Evolutionary conservation across 345 rosid species (phyloP).

Genomic region (Boechera divaricarpa): DNA sequence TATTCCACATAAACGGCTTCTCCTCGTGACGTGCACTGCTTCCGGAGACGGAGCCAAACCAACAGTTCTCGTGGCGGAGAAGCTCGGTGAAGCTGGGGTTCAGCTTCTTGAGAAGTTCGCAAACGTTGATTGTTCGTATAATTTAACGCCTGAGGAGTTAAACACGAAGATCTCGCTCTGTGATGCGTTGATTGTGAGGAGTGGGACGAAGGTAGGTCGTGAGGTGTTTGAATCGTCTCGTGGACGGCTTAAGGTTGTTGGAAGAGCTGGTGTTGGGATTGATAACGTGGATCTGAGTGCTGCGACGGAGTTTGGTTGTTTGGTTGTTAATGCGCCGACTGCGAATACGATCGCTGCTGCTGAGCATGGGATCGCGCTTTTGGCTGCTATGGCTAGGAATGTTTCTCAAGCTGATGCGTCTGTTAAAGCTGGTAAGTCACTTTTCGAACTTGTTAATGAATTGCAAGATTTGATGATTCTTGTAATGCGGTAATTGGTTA

Average conservation of each 20-base stretch:
- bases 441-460: not conserved
- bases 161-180: constrained; percentile 86
- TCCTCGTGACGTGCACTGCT: constrained; percentile 45
- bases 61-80: constrained; percentile 77
- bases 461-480: not conserved
- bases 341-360: constrained; percentile 91
- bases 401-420: constrained; percentile 85
- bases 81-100: constrained; percentile 75
- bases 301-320: constrained; percentile 83
- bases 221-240: constrained; percentile 75
- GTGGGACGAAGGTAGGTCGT: constrained; percentile 75
- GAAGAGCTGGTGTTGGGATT: constrained; percentile 88
- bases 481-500: constrained; percentile 1
- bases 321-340: constrained; percentile 89
- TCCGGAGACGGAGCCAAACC: constrained; percentile 55
- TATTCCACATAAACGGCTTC: constrained; percentile 15
- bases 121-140: constrained; percentile 76
- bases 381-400: constrained; percentile 82
- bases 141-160: constrained; percentile 78
- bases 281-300: constrained; percentile 89
- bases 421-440: constrained; percentile 70
- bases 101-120: constrained; percentile 59
- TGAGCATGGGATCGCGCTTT: constrained; percentile 82
- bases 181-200: constrained; percentile 80
- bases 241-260: constrained; percentile 82